These are phyloP conservation scores for Austroboletus niveus DNA, from an alignment of 1,284 basidiomycete species.

Conservation along the genomic window DNA sequence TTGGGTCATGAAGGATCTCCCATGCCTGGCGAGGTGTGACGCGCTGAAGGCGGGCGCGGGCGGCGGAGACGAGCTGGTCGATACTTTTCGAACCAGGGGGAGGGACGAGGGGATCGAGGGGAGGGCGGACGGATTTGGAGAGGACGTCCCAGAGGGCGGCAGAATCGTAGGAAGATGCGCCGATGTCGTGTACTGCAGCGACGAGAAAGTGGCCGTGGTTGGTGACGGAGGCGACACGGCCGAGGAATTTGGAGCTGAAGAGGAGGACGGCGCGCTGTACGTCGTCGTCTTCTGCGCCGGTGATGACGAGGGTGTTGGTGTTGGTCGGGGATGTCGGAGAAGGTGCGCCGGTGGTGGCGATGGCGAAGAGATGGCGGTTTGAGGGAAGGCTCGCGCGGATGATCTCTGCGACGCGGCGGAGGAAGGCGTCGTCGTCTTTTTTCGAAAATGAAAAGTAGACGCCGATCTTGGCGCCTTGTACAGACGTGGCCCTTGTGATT, in stretches of 20 bases:
- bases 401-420: slow-evolving; percentile 49
- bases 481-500: slow-evolving; percentile 45
- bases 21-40: slow-evolving; percentile 53
- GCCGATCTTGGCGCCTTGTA: slow-evolving; percentile 37
- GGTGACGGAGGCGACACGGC: slow-evolving; percentile 42
- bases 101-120: slow-evolving; percentile 66
- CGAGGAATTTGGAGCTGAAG: slow-evolving; percentile 60
- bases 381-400: slow-evolving; percentile 39
- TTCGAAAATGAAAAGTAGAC: slow-evolving; percentile 58
- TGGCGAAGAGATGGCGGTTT: slow-evolving; percentile 53
- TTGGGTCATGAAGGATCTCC: slow-evolving; percentile 49
- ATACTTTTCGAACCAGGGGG: slow-evolving; percentile 63
- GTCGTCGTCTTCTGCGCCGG: slow-evolving; percentile 50
- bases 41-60: slow-evolving; percentile 61
- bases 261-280: slow-evolving; percentile 65
- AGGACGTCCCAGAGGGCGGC: slow-evolving; percentile 64
- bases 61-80: slow-evolving; percentile 50
- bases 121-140: slow-evolving; percentile 52
- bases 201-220: slow-evolving; percentile 43
- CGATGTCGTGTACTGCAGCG: slow-evolving; percentile 50
- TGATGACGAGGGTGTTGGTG: slow-evolving; percentile 51
- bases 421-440: slow-evolving; percentile 41
- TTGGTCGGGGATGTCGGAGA: slow-evolving; percentile 20
- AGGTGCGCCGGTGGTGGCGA: slow-evolving; percentile 46
- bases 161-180: slow-evolving; percentile 53